Base-by-base conservation (phyloP, 108 stramenopile species). In the Mediolabrus comicus region DNA sequence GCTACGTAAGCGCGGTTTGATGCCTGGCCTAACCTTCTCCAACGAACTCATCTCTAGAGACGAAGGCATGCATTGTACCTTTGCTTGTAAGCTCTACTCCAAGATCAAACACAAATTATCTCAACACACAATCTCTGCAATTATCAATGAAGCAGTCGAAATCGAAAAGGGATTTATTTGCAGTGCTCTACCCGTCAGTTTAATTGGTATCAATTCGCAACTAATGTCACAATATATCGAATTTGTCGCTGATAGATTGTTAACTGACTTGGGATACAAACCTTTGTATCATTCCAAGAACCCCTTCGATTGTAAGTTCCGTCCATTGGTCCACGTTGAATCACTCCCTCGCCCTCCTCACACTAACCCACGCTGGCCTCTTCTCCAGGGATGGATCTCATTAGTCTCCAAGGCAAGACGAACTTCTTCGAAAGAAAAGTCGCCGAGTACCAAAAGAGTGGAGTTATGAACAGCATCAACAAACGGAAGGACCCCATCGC, bases 381-480 rank as follows among this genome's bases (percentile, higher is more conserved):
- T n/a, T 3, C 28, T 3, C 1, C 63, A 85, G 84, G 89, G 93
- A 95, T 97, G 96, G 95, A 95, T 38, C 86, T 95, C 86, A 95
- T 95, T 39, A 92, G 90, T 60, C 72, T 97, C 33, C 86, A 92
- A 85, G 98, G 98, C 22, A 98, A 98, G 78, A 98, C 98, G 8
- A 98, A 98, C 85, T 98, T 98, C 77, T 98, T 98, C 79, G 98
- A 98, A 73, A 98, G 98, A 80, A 70, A 97, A 65, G 98, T 98
- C 3, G 96, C 85, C 10, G 98, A 98, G 74, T 98, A 98, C 71
- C 90, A 94, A 74, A 98, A 98, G 79, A 92, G 90, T 60, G 98
- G 98, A 26, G 98, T 98, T 16, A 94, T 94, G 92, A 86, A 86
- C 9, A 89, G 85, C 24, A 27, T 87, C n/a, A n/a, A n/a, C n/a